These are phyloP conservation scores for Acorus gramineus DNA, from an alignment of 106 monocot genomes.

Conservation along the genomic window DNA sequence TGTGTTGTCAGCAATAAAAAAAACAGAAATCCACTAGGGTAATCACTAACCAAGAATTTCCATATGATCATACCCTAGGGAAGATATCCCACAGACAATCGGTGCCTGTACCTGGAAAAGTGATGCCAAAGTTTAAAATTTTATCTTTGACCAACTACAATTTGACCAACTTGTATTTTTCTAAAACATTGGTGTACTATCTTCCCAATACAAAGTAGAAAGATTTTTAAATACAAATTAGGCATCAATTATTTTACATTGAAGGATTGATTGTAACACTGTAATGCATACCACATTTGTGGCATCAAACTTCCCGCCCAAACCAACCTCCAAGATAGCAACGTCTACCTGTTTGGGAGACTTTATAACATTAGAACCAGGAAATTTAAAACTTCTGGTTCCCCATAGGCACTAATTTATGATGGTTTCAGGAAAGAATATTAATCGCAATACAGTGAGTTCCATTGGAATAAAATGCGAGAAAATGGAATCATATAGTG, in stretches of 20 bases:
- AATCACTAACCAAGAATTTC: constrained; percentile 83
- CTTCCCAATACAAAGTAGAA: too few relatives aligned
- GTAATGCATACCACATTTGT: constrained; percentile 50
- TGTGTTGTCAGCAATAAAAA: too few relatives aligned
- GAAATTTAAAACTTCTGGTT: neutral
- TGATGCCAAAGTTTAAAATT: neutral
- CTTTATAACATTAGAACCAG: neutral
- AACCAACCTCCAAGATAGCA: constrained; percentile 65
- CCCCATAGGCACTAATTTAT: neutral
- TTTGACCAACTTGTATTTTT: too few relatives aligned
- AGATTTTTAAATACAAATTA: too few relatives aligned
- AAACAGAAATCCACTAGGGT: too few relatives aligned
- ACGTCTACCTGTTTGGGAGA: constrained; percentile 49
- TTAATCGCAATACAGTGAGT: too few relatives aligned
- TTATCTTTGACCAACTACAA: too few relatives aligned
- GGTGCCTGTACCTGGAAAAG: constrained; percentile 63
- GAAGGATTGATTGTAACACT: too few relatives aligned
- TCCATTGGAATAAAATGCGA: neutral
- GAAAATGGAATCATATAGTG: neutral
- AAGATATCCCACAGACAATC: constrained; percentile 89
- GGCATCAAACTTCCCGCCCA: constrained; percentile 68
- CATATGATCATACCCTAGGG: constrained; percentile 94
- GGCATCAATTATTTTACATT: too few relatives aligned
- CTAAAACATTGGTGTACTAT: too few relatives aligned
- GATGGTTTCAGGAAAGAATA: neutral